Conservation (phyloP, 257 asterid genomes). For the Ilex asprella region DNA sequence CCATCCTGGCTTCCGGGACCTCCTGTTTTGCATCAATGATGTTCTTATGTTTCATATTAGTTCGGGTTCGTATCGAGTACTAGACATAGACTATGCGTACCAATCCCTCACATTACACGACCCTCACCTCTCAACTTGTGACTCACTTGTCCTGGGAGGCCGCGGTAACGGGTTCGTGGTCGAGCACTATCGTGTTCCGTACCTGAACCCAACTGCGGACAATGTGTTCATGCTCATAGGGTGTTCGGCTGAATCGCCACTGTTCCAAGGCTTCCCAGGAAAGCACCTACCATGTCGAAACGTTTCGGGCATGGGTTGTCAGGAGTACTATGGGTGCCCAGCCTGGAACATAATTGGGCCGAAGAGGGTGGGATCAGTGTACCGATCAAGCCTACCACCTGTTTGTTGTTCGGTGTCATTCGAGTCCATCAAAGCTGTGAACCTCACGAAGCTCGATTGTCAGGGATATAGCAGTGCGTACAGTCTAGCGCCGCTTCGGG, state of each 20-base stretch:
- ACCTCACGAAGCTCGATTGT: constrained; percentile 68
- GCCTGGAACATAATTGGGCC: constrained; percentile 65
- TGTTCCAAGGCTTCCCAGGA: constrained; percentile 67
- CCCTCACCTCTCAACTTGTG: constrained; percentile 88
- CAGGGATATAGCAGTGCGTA: constrained; percentile 95
- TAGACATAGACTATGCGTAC: constrained; percentile 81
- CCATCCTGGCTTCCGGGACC: constrained; percentile 74
- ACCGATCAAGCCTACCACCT: constrained; percentile 72
- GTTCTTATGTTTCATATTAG: constrained; percentile 77
- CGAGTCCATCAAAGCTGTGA: constrained; percentile 50
- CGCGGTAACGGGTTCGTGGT: constrained; percentile 88
- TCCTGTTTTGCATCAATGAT: constrained; percentile 77
- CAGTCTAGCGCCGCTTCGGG: constrained; percentile 69
- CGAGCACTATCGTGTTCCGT: constrained; percentile 64
- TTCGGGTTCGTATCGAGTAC: constrained; percentile 87
- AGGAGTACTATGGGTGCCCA: constrained; percentile 76
- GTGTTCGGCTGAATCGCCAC: constrained; percentile 61
- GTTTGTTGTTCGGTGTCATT: constrained; percentile 63
- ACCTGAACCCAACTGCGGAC: constrained; percentile 58
- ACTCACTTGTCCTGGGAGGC: constrained; percentile 56
- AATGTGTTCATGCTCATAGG: constrained; percentile 82
- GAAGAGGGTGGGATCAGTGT: constrained; percentile 30
- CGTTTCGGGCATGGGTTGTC: constrained; percentile 88
- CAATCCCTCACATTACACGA: constrained; percentile 67
- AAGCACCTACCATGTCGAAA: constrained; percentile 65